Base-by-base conservation (phyloP, 2,329 filamentous ascomycete species). In the Acephala macrosclerotiorum region DNA sequence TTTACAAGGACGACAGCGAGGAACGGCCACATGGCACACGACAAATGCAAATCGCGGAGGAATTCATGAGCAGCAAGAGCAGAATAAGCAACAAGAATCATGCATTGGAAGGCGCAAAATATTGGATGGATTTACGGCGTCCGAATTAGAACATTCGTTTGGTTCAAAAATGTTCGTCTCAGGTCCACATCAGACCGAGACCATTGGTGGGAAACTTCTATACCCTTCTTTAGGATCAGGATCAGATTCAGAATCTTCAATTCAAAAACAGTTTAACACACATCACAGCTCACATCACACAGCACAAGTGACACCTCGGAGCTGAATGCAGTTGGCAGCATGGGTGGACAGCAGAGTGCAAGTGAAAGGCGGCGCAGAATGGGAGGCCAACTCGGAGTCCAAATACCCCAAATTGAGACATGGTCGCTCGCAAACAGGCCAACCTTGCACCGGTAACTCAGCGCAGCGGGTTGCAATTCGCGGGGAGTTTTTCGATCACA, bases 1-100 rank as follows among this genome's bases (percentile, higher is more conserved):
- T 98, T 98, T 74, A 97, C 95, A 14, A 85, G 95, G 72, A 97
- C 94, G 6, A 89, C 86, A 25, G 95, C 95, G 53, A 87, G 94
- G 67, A 97, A 97, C 76, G 94, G 94, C 14, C 95, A 98, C 77
- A 84, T 90, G 71, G 78, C 87, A 62, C 93, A 97, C 79, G 94
- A 97, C 76, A 97, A 97, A 80, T 98, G 94, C 83, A 97, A 97
- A 83, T 89, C 88, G 75, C 82, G 87, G 73, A 82, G 86, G 70
- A 83, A 80, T 70, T 81, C 79, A 65, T 80, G 73, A 74, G 57
- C 29, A 53, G 49, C 49, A 53, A 33, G 25, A 26, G 22, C 14
- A 42, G 38, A 42, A 4, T 33, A 33, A 14, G 7, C 42, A 49
- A 53, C 25, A 11, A 33, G 49, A 36, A 61, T 33, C 12, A 42